A percentile compares a stretch with the other conserved stretches of the same genome.
Conservation (phyloP, 257 asterid genomes). For the Solanum lignicaule region DNA sequence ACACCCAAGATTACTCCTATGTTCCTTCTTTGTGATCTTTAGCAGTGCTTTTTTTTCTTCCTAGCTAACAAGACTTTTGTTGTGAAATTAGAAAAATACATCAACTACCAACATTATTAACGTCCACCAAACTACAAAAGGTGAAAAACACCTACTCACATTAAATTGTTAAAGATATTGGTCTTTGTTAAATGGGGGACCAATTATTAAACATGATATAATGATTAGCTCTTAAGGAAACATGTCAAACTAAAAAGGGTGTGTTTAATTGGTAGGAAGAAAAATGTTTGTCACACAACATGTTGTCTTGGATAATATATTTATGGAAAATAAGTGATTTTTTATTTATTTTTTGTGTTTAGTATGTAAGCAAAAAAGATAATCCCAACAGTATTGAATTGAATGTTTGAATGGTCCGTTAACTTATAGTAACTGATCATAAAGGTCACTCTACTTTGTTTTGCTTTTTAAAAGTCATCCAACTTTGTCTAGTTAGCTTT, state of each 20-base stretch:
- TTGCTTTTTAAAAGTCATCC: background rate
- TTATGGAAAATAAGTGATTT: background rate
- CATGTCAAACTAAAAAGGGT: background rate
- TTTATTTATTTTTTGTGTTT: background rate
- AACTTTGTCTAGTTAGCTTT: background rate
- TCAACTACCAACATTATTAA: background rate
- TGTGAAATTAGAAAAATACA: background rate
- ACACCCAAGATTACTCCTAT: background rate
- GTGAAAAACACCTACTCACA: background rate
- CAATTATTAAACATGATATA: background rate
- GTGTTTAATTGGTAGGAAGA: background rate
- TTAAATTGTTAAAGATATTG: background rate
- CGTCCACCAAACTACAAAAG: background rate
- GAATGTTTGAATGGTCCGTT: background rate
- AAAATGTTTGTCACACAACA: background rate
- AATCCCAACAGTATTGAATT: background rate
- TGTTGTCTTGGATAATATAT: background rate
- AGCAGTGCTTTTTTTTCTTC: background rate
- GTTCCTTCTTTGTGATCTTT: background rate
- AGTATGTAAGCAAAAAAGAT: background rate
- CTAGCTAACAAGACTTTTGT: background rate
- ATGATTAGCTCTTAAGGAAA: background rate
- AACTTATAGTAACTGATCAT: background rate
- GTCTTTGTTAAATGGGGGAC: background rate
- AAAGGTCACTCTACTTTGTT: background rate